Conservation (phyloP, 805 yeast genomes). For the Ogataea zsoltii region DNA sequence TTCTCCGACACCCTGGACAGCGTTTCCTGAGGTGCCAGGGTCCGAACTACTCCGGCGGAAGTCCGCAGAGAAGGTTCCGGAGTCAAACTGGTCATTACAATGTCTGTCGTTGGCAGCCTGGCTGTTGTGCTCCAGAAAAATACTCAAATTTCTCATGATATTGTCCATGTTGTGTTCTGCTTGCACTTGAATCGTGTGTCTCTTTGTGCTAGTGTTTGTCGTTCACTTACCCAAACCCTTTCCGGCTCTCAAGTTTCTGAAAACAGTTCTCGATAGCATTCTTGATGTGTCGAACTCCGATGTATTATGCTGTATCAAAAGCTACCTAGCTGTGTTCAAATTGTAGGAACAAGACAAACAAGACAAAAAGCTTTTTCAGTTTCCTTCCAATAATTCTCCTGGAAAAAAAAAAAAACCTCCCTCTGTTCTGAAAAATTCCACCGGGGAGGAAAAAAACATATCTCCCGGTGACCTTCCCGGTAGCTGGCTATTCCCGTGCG, state of each 20-base stretch:
- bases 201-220: neutral
- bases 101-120: neutral
- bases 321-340: slow-evolving; percentile 3
- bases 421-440: slow-evolving; percentile 1
- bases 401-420: slow-evolving; percentile 2
- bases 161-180: neutral
- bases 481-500: neutral
- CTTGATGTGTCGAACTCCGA: slow-evolving; percentile 1
- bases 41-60: too few relatives aligned
- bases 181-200: neutral
- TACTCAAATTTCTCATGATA: too few relatives aligned
- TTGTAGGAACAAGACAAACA: slow-evolving; percentile 1
- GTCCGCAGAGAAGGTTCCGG: too few relatives aligned
- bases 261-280: slow-evolving; percentile 35
- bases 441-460: neutral
- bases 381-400: slow-evolving; percentile 7
- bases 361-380: slow-evolving; percentile 2
- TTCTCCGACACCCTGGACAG: too few relatives aligned
- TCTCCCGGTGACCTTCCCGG: slow-evolving; percentile 1
- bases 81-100: too few relatives aligned
- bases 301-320: slow-evolving; percentile 3
- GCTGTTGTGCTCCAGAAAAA: neutral
- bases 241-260: slow-evolving; percentile 31
- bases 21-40: too few relatives aligned
- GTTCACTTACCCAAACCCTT: slow-evolving; percentile 30